These are phyloP conservation scores for Gaillardinia entomophila DNA, from an alignment of 805 yeast species.

Conservation along the genomic window DNA sequence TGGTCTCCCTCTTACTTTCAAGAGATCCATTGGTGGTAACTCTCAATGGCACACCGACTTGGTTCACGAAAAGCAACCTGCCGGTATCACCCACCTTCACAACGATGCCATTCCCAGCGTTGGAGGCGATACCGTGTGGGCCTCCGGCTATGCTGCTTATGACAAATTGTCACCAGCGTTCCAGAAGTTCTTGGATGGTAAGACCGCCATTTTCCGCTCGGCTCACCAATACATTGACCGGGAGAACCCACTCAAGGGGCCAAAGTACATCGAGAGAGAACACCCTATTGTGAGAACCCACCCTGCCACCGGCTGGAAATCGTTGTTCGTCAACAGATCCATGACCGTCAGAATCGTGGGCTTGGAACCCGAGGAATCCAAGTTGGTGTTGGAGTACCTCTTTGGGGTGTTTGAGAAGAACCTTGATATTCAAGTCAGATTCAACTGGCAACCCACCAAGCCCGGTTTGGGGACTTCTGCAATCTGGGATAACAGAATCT, in stretches of 20 bases:
- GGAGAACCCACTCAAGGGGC: conserved; percentile 36
- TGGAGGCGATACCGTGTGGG: conserved; percentile 54
- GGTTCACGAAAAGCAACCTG: conserved; percentile 31
- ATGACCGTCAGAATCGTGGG: conserved; percentile 28
- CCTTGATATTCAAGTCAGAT: conserved; percentile 51
- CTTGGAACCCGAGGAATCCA: conserved; percentile 21
- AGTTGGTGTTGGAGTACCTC: conserved; percentile 42
- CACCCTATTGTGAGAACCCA: conserved; percentile 27
- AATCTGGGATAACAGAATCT: conserved; percentile 55
- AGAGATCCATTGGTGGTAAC: too few species aligned
- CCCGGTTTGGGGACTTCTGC: conserved; percentile 45
- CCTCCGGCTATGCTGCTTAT: conserved; percentile 49
- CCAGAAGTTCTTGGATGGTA: conserved; percentile 40
- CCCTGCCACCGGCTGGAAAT: conserved; percentile 30
- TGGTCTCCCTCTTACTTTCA: too few species aligned
- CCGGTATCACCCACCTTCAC: conserved; percentile 34
- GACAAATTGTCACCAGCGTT: conserved; percentile 47
- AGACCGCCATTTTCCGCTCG: conserved; percentile 37
- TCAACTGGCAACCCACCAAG: conserved; percentile 43
- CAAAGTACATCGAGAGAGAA: conserved; percentile 30
- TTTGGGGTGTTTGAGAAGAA: conserved; percentile 43
- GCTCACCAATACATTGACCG: conserved; percentile 35
- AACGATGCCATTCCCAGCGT: conserved; percentile 36
- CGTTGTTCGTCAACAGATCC: conserved; percentile 21
- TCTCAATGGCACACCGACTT: conserved; percentile 33